These are phyloP conservation scores for Solanum pinnatisectum DNA, from an alignment of 257 asterid species.

Conservation along the genomic window DNA sequence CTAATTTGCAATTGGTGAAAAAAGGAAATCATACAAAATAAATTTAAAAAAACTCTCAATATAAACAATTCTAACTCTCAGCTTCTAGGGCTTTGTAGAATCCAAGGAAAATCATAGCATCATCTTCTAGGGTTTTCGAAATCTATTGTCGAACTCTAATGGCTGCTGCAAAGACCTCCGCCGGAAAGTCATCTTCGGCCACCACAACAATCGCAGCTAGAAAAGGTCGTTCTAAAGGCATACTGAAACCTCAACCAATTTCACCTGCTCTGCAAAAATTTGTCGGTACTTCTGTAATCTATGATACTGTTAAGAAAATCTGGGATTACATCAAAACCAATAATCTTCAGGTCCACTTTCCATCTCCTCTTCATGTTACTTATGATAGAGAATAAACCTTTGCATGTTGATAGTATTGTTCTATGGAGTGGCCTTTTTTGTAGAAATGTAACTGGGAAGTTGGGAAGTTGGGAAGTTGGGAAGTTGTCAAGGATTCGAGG, in stretches of 20 bases:
- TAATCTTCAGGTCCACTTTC: conserved; percentile 18
- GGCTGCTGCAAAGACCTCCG: conserved; percentile 33
- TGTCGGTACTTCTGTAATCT: conserved; percentile 6
- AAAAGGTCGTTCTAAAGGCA: neutral
- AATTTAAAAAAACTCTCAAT: too few relatives aligned
- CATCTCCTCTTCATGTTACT: neutral
- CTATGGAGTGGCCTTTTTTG: neutral
- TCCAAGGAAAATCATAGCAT: conserved; percentile 10
- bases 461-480: neutral
- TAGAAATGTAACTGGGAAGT: neutral
- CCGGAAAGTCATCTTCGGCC: neutral
- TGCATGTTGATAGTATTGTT: neutral
- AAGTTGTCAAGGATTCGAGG: neutral
- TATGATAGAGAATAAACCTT: neutral
- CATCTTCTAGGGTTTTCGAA: conserved; percentile 30
- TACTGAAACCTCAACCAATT: conserved; percentile 4
- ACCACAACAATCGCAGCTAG: neutral
- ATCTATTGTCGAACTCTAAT: conserved; percentile 27
- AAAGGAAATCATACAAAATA: too few relatives aligned
- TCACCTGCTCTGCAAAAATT: conserved; percentile 18
- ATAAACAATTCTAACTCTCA: neutral
- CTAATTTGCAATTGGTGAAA: too few relatives aligned
- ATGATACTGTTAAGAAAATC: conserved; percentile 16
- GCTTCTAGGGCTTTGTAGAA: conserved; percentile 17
- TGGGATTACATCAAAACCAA: conserved; percentile 23